These are phyloP conservation scores for Endotrypanum monterogeii DNA, from an alignment of 208 protist species.

Conservation along the genomic window DNA sequence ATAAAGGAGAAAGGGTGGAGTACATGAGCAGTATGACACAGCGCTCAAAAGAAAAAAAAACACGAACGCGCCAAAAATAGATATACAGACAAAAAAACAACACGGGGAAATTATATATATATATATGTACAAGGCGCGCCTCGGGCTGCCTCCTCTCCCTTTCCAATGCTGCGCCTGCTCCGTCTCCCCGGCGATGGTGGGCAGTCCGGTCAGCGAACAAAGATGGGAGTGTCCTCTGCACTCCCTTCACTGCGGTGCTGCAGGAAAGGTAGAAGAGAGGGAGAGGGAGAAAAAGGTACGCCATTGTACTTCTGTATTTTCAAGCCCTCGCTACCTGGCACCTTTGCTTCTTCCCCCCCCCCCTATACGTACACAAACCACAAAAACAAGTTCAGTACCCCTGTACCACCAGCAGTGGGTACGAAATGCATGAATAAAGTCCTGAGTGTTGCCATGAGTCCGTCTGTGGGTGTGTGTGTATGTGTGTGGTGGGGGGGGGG, in stretches of 20 bases:
- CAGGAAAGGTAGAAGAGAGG: not conserved
- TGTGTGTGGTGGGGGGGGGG: not conserved
- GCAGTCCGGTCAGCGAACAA: no score
- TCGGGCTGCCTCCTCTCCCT: no score
- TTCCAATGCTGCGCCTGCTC: no score
- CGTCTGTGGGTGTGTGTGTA: not conserved
- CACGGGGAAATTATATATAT: no score
- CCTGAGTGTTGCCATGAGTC: not conserved
- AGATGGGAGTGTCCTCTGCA: no score
- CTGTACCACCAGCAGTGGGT: not conserved
- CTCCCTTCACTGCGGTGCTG: not conserved
- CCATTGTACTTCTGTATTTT: no score
- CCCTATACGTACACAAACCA: not conserved
- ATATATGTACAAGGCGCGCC: not conserved
- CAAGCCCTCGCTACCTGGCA: not conserved
- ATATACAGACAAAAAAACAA: no score
- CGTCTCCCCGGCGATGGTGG: no score
- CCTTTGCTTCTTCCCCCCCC: not conserved
- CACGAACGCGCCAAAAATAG: no score
- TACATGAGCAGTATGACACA: no score
- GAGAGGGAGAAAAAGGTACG: not conserved
- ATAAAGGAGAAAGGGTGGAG: no score
- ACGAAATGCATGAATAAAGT: not conserved
- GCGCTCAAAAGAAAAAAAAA: no score
- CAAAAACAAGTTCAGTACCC: not conserved